Evolutionary conservation across 495 filamentous ascomycete species (phyloP).

Genomic region (Penicillium daleae): DNA sequence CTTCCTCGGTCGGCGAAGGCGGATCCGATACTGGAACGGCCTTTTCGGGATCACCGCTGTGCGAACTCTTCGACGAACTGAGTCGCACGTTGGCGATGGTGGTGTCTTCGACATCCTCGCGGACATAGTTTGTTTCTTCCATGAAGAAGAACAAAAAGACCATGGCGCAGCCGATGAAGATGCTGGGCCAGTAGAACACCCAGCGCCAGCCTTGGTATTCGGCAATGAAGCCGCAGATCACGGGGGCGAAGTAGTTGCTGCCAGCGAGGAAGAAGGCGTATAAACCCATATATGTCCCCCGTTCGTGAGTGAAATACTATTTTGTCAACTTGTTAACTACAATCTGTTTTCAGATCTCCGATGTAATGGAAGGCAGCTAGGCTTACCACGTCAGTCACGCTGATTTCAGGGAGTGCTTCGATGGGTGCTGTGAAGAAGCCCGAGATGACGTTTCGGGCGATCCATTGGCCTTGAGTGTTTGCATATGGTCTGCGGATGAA

Average conservation of each 20-base stretch:
- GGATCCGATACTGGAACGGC: constrained; percentile 7
- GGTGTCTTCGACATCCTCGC: constrained; percentile 22
- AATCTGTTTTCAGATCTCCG: neutral
- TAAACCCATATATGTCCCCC: constrained; percentile 66
- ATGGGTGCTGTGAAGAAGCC: constrained; percentile 70
- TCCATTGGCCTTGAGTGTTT: constrained; percentile 61
- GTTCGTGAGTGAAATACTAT: constrained; percentile 66
- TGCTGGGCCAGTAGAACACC: constrained; percentile 69
- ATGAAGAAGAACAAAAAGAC: constrained; percentile 69
- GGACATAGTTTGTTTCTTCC: constrained; percentile 70
- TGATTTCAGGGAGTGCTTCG: constrained; percentile 64
- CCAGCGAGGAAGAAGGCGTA: constrained; percentile 66
- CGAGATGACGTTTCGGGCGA: constrained; percentile 61
- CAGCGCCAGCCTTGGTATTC: constrained; percentile 65
- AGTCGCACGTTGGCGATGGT: constrained; percentile 17
- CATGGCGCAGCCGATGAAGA: constrained; percentile 58
- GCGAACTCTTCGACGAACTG: constrained; percentile 16
- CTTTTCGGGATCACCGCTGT: constrained; percentile 32
- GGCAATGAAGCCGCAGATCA: constrained; percentile 70
- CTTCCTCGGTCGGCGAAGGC: constrained; percentile 23
- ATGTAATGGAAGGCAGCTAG: too few relatives aligned
- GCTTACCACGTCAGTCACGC: constrained; percentile 61
- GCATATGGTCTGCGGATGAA: constrained; percentile 38
- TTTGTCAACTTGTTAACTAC: neutral
- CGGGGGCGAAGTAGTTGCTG: constrained; percentile 66